Base-by-base conservation (phyloP, 192 early-diverging fungal species). In the Lunasporangiospora selenospora region DNA sequence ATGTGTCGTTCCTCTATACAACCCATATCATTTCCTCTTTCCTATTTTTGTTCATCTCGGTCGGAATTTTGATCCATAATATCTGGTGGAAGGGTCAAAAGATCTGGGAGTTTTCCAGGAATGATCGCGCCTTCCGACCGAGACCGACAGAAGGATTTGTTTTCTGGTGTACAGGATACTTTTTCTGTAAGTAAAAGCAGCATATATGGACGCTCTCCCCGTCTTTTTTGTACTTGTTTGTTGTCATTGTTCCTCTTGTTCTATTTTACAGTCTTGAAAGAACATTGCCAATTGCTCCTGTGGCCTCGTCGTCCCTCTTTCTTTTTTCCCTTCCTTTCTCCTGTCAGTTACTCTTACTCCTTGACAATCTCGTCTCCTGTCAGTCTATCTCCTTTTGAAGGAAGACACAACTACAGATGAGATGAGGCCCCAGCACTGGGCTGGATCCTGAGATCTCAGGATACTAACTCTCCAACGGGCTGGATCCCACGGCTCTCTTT, bases 71-170 rank as follows among this genome's bases (percentile, higher is more conserved):
- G 31, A 71, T 71, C 40, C 67, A 71, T 27, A 71, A 71, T 34
- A 71, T 71, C 19, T 71, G 67, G 67, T 71, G 67, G 67, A 71
- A 71, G 40, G 67, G 67, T 3, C 67, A 71, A 45, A 71, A 71
- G 53, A 71, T 71, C 30, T 71, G 67, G 67, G 67, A 71, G 24
- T 71, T 71, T 32, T 71, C 67, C 23, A 62, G 67, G 37, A 71
- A 71, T 23, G 67, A 71, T 42, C 58, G 67, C 11, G 67, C 67
- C 15, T 71, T 71, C 39, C 67, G 67, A 21, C 67, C 67, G 26
- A 33, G 67, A 49, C 67, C 67, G 0, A 71, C 67, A 3, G 67
- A 71, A 38, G 67, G 59, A 0, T 71, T 71, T 16, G 67, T 71
- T 9, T 62, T 71, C 39, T 71, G 67, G 67, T 71, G 67, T 12